Base-by-base conservation (phyloP, 805 yeast species). In the Peterozyma xylosa region DNA sequence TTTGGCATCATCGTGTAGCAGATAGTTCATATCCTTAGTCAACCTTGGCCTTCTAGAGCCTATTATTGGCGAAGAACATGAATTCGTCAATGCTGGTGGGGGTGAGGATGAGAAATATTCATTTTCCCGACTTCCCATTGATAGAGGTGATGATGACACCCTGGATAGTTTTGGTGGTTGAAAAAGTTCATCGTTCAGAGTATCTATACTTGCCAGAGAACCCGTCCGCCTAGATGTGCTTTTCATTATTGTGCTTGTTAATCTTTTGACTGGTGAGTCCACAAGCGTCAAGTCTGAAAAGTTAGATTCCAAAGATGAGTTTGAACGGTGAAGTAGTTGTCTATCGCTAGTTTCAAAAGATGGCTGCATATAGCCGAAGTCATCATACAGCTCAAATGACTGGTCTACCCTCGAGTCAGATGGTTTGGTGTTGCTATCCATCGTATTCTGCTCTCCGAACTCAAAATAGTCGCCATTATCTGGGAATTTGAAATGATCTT, bases 1-100 rank as follows among this genome's bases (percentile, higher is more conserved):
- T 2, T 32, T 15, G 11, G 32, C n/a, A 10, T 39, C 17, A 6
- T 14, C 10, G 3, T 42, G 46, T 5, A 44, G 11, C 16, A 30
- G 46, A 34, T 44, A 33, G 15, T 39, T 34, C 46, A 44, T 39
- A 29, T 44, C 46, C n/a, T 30, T 44, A 14, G 39, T 40, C 33
- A 39, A 11, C 5, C 43, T 32, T 32, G 34, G 15, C 15, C 34
- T 32, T 11, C 13, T 14, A 10, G 34, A 32, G 15, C 34, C 34
- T 32, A 11, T 32, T 32, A 14, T 14, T 14, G 34, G 15, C 15
- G 34, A 32, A 5, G 34, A 32, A 10, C 34, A 5, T 14, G 34
- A 32, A 13, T 11, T 13, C 9, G 34, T 13, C 15, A 14, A 32
- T 11, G 9, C 13, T 32, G 34, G 15, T 32, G 34, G 15, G 5